phyloP scores from a whole-genome alignment of 176 grass and related monocot species.

The Zoysia pacifica region DNA sequence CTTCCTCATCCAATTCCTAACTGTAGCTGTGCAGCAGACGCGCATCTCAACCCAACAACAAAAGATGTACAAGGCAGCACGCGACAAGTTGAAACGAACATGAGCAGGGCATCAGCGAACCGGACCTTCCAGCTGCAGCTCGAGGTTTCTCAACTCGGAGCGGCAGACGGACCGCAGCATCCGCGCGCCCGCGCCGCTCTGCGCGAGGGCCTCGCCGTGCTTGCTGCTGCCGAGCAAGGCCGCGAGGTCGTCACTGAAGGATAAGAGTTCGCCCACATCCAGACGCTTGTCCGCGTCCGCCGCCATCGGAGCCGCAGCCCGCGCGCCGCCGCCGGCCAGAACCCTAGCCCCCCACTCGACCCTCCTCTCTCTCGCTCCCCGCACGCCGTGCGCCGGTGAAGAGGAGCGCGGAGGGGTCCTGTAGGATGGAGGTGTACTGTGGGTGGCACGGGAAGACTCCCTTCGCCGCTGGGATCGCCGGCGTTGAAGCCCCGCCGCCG shows the following conservation, averaged over 20 bases:
- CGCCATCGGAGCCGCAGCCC: conserved; percentile 31
- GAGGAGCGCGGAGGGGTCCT: background rate
- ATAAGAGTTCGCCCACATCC: conserved; percentile 45
- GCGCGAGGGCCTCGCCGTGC: conserved; percentile 43
- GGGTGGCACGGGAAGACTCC: background rate
- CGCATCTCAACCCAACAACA: background rate
- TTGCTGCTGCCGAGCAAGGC: conserved; percentile 43
- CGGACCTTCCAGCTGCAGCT: conserved; percentile 47
- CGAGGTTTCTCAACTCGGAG: conserved; percentile 45
- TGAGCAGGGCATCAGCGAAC: conserved; percentile 13
- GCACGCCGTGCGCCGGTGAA: background rate
- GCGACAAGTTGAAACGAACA: background rate
- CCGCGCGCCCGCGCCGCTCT: conserved; percentile 31
- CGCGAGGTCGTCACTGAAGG: conserved; percentile 46
- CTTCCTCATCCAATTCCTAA: background rate
- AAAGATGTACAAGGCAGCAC: background rate
- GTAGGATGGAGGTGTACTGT: background rate
- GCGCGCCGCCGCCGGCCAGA: background rate
- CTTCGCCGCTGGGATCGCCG: conserved; percentile 9
- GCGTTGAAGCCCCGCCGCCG: background rate
- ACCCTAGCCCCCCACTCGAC: conserved; percentile 30
- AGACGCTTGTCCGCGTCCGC: conserved; percentile 37
- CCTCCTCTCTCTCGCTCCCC: background rate
- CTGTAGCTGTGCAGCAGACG: background rate
- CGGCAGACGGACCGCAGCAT: conserved; percentile 55